These are phyloP conservation scores for Pyrus bretschneideri DNA, from an alignment of 306 rosid species.

Conservation along the genomic window DNA sequence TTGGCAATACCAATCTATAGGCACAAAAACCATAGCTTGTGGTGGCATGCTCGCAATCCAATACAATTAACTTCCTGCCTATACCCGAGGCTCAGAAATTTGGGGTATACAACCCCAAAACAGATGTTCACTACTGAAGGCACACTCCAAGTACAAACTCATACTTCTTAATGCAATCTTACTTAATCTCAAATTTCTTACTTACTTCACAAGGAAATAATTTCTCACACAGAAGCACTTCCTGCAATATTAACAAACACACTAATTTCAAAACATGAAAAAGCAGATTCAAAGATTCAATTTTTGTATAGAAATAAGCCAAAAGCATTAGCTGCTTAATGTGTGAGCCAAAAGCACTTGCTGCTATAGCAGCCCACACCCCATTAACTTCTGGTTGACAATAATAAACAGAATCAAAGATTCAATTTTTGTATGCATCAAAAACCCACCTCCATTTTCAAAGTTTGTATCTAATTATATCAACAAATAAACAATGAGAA, in stretches of 20 bases:
- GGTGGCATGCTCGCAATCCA: too few species aligned
- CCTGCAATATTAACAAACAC: slow-evolving; percentile 2
- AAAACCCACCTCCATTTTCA: too few species aligned
- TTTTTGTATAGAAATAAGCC: background rate
- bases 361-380: too few species aligned
- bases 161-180: background rate
- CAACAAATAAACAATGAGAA: background rate
- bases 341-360: too few species aligned
- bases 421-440: too few species aligned
- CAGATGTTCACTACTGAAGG: background rate
- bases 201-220: background rate
- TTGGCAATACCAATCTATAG: slow-evolving; percentile 69
- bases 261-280: background rate
- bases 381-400: too few species aligned
- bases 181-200: background rate
- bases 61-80: too few species aligned
- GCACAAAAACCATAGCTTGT: slow-evolving; percentile 42
- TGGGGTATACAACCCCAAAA: background rate
- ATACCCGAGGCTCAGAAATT: too few species aligned
- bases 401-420: too few species aligned
- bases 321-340: too few species aligned
- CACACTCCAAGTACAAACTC: background rate
- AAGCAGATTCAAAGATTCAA: background rate
- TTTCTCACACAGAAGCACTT: background rate
- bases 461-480: background rate